A percentile compares a stretch with the other conserved stretches of the same genome.
Evolutionary conservation across 495 filamentous ascomycete genomes (phyloP).

Genomic region (Mycothermus thermophilus): DNA sequence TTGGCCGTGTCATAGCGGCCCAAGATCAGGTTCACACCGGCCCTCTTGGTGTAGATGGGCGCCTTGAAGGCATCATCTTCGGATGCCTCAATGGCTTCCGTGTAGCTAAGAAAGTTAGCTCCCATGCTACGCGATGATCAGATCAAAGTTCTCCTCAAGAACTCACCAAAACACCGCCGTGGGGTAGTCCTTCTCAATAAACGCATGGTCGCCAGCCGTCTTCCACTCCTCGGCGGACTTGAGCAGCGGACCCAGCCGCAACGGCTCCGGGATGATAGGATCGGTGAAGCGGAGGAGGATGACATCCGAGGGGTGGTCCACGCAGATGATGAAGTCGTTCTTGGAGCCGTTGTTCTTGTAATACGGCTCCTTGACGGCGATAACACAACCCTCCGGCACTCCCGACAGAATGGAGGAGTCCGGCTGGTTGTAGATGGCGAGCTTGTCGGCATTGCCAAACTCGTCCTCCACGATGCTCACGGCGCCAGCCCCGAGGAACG

Average conservation of each 20-base stretch:
- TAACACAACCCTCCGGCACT: constrained; percentile 20
- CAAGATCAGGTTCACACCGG: constrained; percentile 30
- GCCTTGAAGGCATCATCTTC: constrained; percentile 8
- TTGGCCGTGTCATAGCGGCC: constrained; percentile 36
- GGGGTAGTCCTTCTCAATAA: constrained; percentile 22
- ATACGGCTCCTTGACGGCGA: constrained; percentile 41
- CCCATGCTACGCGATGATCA: background rate
- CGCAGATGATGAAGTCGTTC: constrained; percentile 32
- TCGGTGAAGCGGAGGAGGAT: constrained; percentile 14
- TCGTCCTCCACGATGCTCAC: constrained; percentile 40
- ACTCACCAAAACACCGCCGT: constrained; percentile 23
- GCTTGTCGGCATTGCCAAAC: constrained; percentile 26
- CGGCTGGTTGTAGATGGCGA: constrained; percentile 34
- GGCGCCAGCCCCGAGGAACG: constrained; percentile 28
- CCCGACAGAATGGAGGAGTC: constrained; percentile 24
- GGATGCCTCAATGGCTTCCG: constrained; percentile 16
- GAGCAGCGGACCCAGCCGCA: constrained; percentile 14
- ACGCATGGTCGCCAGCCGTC: constrained; percentile 20
- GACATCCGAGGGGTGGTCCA: constrained; percentile 41
- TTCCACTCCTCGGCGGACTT: constrained; percentile 23
- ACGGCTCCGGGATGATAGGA: constrained; percentile 14
- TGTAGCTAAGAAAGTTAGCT: constrained; percentile 14
- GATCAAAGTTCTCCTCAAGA: background rate
- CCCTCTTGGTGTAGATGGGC: constrained; percentile 29
- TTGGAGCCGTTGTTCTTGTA: constrained; percentile 27